Conservation (phyloP, 768 basidiomycete genomes). For the Suillus ampliporus region DNA sequence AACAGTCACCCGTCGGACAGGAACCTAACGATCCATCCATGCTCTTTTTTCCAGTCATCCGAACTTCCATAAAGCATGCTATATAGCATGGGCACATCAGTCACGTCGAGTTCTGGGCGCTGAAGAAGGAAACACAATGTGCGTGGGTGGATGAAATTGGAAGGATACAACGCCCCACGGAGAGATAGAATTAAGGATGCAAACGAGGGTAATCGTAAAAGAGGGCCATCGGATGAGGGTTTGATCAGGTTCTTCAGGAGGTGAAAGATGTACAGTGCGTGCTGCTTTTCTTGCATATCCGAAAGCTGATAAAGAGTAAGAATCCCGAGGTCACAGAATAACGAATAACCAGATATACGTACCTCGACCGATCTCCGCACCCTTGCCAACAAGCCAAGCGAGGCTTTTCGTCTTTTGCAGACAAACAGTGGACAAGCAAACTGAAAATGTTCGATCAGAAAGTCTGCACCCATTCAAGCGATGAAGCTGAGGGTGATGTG, state of each 20-base stretch:
- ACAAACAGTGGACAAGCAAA: slow-evolving; percentile 73
- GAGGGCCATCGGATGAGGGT: slow-evolving; percentile 42
- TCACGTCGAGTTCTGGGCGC: slow-evolving; percentile 77
- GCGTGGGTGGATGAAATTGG: slow-evolving; percentile 86
- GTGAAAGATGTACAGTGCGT: slow-evolving; percentile 73
- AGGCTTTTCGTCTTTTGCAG: slow-evolving; percentile 64
- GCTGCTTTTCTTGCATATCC: slow-evolving; percentile 78
- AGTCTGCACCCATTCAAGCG: slow-evolving; percentile 62
- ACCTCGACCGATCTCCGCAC: slow-evolving; percentile 71
- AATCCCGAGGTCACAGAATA: background rate
- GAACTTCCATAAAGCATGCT: slow-evolving; percentile 80
- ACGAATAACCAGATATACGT: slow-evolving; percentile 24
- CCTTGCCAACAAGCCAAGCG: slow-evolving; percentile 63
- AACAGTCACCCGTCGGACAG: slow-evolving; percentile 82
- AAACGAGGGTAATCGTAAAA: slow-evolving; percentile 73
- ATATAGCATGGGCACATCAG: slow-evolving; percentile 92
- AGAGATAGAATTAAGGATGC: slow-evolving; percentile 81
- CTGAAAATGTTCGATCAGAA: slow-evolving; percentile 82
- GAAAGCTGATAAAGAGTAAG: slow-evolving; percentile 44
- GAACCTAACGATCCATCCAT: slow-evolving; percentile 88
- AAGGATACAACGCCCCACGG: slow-evolving; percentile 83
- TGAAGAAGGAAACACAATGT: slow-evolving; percentile 90
- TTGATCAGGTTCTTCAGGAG: slow-evolving; percentile 65
- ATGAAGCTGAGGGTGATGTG: slow-evolving; percentile 57
- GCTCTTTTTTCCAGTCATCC: slow-evolving; percentile 85